phyloP scores from a whole-genome alignment of 306 rosid species.

The Prunus salicina region DNA sequence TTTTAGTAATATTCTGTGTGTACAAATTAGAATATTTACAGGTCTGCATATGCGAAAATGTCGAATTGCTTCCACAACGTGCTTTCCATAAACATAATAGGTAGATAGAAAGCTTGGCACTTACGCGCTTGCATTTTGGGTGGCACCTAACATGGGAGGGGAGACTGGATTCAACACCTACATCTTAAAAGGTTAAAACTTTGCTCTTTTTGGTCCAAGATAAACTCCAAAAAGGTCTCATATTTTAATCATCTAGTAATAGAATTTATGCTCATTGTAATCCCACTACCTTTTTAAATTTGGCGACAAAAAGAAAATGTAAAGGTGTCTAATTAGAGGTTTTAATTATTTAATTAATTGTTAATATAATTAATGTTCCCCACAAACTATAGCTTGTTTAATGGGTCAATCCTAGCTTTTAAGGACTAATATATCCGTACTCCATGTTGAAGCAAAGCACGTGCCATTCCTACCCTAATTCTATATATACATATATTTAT shows the following conservation, averaged over 20 bases:
- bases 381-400: not conserved
- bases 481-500: not conserved
- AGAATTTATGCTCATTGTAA: not conserved
- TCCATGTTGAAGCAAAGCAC: not conserved
- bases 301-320: not conserved
- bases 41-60: not conserved
- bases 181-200: not conserved
- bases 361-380: not conserved
- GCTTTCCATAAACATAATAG: not conserved
- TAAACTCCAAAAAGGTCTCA: not conserved
- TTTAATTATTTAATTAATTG: not conserved
- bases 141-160: not conserved
- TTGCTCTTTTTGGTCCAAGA: not conserved
- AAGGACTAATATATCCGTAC: not conserved
- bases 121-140: not conserved
- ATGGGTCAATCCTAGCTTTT: not conserved
- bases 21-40: not conserved
- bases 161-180: not conserved
- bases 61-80: not conserved
- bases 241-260: not conserved
- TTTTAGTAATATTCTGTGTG: not conserved
- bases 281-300: not conserved
- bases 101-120: not conserved
- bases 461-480: not conserved
- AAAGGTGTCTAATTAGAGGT: not conserved